Conservation (phyloP, 2,329 filamentous ascomycete species). For the Diaporthe aspalathi region DNA sequence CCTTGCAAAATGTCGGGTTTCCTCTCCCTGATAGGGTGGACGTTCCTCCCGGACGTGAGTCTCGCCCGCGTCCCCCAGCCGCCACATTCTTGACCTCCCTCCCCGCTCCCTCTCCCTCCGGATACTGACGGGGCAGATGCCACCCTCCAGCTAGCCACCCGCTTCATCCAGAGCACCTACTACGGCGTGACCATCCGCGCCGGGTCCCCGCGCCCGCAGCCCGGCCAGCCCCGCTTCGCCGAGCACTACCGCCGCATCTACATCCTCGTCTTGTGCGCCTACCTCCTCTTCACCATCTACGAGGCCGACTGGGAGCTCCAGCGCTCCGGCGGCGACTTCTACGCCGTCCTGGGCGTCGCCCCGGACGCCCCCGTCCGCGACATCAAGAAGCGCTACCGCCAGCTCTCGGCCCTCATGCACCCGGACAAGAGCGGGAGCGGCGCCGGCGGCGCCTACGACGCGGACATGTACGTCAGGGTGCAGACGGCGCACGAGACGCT, state of each 20-base stretch:
- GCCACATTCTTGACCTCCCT: constrained; percentile 1
- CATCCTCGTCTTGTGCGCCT: constrained; percentile 82
- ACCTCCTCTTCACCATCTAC: constrained; percentile 92
- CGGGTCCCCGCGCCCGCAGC: constrained; percentile 81
- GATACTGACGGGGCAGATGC: constrained; percentile 16
- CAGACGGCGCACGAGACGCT: constrained; percentile 87
- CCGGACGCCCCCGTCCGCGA: constrained; percentile 77
- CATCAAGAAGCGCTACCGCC: constrained; percentile 86
- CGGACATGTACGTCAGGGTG: constrained; percentile 79
- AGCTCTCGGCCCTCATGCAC: constrained; percentile 77
- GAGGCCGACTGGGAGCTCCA: constrained; percentile 88
- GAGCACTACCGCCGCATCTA: constrained; percentile 85
- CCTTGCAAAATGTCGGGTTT: constrained; percentile 59
- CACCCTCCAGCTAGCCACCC: constrained; percentile 75
- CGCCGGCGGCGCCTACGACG: constrained; percentile 44
- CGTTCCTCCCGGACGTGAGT: constrained; percentile 65
- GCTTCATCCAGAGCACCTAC: constrained; percentile 82
- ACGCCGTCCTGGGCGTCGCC: constrained; percentile 78
- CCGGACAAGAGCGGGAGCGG: constrained; percentile 82
- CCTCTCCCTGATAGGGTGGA: constrained; percentile 67
- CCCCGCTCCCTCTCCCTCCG: too few relatives aligned
- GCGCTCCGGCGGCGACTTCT: constrained; percentile 75
- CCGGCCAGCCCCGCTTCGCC: constrained; percentile 75
- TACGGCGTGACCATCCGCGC: constrained; percentile 91
- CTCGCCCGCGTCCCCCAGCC: constrained; percentile 23